Base-by-base conservation (phyloP, 768 basidiomycete species). In the Crassisporium funariophilum region DNA sequence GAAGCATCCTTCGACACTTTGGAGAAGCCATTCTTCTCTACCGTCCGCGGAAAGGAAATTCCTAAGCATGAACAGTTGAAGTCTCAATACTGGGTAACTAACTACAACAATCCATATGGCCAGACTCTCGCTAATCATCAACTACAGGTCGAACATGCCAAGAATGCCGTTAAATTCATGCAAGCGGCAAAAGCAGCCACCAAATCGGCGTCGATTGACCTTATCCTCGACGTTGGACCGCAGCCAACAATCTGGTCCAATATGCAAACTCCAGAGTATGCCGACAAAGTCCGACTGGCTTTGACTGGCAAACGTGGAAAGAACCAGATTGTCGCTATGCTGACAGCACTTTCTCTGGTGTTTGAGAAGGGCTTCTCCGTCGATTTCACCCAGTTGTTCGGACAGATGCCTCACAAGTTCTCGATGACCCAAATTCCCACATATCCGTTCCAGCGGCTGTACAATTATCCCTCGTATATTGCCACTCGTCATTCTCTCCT, bases 391-490 rank as follows among this genome's bases (percentile, higher is more conserved):
- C 25, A 17, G 5, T 51, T 70, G 3, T 61, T 60, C 44, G 39
- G 35, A 7, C 58, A 64, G 38, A 59, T 56, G 55, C 51, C 53
- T 6, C 52, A 51, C 48, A 47, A 41, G 23, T 50, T 60, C 47
- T 35, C 47, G 21, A 66, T 59, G 52, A 66, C 59, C 4, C 50
- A 59, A 35, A 31, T 69, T 19, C 69, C 67, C 0, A 70, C 65
- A 1, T 70, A 70, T 45, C 69, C 69, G 2, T 70, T 67, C 63
- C 67, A 68, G 47, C 65, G 66, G 19, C 52, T 63, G 6, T 58
- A 59, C 20, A 65, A 66, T 40, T 70, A 68, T 31, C 69, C 69
- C 4, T 41, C 57, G 9, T 62, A 54, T 42, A 55, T 65, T 29
- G 58, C 64, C 2, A 57, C 63, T 23, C 62, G 68, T 5, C 49